Base-by-base conservation (phyloP, 495 filamentous ascomycete species). In the Sphaerosporella brunnea region DNA sequence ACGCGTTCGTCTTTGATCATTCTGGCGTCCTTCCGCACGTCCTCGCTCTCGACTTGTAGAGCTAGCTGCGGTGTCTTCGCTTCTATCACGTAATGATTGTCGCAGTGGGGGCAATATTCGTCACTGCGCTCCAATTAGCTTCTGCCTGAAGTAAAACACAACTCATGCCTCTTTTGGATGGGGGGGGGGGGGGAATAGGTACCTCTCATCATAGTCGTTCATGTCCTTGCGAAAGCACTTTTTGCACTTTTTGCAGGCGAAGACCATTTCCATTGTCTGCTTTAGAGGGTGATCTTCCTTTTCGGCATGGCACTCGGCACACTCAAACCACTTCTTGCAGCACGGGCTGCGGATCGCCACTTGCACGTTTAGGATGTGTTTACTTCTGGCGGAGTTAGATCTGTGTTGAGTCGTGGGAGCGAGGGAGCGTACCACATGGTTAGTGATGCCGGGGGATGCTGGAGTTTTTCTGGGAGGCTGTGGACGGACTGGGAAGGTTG, bases 41-140 rank as follows among this genome's bases (percentile, higher is more conserved):
- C 90, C 36, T 87, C 88, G 32, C 90, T 82, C 63, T 96, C 90
- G 23, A 96, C 72, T 45, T 83, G 70, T 44, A 97, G 63, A 26
- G 77, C 69, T 7, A 85, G 70, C 64, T 85, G 81, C 8, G 90
- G 82, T 18, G 78, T 82, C 48, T 79, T 60, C 20, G 90, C 90
- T 15, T 95, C 87, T 49, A 96, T 65, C 19, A 96, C 80, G 60
- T 85, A 97, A 65, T 96, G 90, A 64, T 97, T 97, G 63, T 97
- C 90, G 69, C 90, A 97, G 67, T 94, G 82, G n/a, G 90, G 92
- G 67, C 90, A 96, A 68, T 93, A 96, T 65, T 97, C 92, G 69
- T 97, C 92, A 62, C 84, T 83, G 51, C 4, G 4, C 9, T 5
- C 21, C 19, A 0, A 32, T 24, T 30, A 36, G 43, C 28, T 18